Evolutionary conservation across 306 rosid genomes (phyloP), one percentile per base, ranked within the genome.

Genomic region (Crataegus laevigata): DNA sequence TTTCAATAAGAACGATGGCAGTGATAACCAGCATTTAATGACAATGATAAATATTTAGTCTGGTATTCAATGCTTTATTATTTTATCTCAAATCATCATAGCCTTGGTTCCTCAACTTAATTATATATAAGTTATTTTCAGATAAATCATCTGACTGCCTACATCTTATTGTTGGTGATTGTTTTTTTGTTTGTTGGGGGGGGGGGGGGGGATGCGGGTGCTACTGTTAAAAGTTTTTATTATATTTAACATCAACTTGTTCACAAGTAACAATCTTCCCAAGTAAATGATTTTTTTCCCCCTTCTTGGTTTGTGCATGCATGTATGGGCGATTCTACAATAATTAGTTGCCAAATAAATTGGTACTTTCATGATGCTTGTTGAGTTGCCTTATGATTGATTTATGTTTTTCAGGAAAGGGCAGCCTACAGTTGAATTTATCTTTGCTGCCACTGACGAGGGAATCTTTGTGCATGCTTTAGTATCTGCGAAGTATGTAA

Each of bases 391-490:
- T 82, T 59, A 83, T 80, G 73, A 74, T n/a, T 86, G 68, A 80
- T 75, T 77, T 26, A 72, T 68, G 66, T 79, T 71, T 82, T 80
- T 70, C 87, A 94, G 98, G 90, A 90, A 90, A 86, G 99, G 99
- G 61, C 97, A 88, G 73, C 97, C 96, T 58, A 86, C 87, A 8
- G 57, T 94, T 69, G 99, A 94, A 80, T 94, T 94, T 84, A 79
- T 88, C 61, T 91, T 94, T 91, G 82, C 97, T 85, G 97, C 96
- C 52, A 90, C 91, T 13, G 96, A 92, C 78, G 99, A 94, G 83
- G 96, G 96, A 74, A 84, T 94, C 73, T 90, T 89, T 77, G 85
- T 92, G 74, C 97, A 94, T 80, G 97, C 82, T 75, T 79, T 91
- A 66, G 87, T 90, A 58, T 90, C 97, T 54, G 91, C 96, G 57